Evolutionary conservation across 345 rosid genomes (phyloP).

Genomic region (Luvunga scandens): DNA sequence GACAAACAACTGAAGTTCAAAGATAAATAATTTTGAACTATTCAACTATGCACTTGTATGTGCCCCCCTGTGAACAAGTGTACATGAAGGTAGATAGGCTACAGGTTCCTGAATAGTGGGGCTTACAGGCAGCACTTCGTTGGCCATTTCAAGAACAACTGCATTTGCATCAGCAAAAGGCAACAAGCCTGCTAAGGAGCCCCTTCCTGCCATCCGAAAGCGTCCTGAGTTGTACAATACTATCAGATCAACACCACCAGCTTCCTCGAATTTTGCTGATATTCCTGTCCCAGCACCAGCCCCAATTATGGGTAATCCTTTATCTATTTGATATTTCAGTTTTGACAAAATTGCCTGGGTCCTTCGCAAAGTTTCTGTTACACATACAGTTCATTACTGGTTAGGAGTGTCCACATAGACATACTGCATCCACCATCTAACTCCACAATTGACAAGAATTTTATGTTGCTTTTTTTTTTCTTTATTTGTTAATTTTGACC

Average conservation of each 20-base stretch:
- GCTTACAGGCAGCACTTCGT: conserved; percentile 92
- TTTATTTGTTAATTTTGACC: background rate
- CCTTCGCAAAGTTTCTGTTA: conserved; percentile 70
- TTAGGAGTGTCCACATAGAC: conserved; percentile 14
- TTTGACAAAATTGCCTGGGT: conserved; percentile 62
- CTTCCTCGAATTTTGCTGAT: conserved; percentile 98
- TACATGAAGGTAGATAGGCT: background rate
- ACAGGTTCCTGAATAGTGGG: background rate
- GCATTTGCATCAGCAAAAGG: conserved; percentile 98
- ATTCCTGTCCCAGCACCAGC: conserved; percentile 99
- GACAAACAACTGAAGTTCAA: background rate
- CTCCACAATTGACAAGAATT: conserved; percentile 2
- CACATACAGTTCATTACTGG: conserved; percentile 10
- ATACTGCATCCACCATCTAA: conserved; percentile 13
- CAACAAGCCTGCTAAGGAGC: conserved; percentile 87
- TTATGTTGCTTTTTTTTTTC: background rate
- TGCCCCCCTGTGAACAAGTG: background rate
- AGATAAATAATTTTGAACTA: background rate
- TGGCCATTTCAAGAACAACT: conserved; percentile 84
- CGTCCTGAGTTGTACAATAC: conserved; percentile 92
- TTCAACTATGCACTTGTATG: background rate
- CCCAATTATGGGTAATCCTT: conserved; percentile 80
- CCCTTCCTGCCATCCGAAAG: conserved; percentile 98
- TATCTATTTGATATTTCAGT: conserved; percentile 62
- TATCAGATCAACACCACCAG: conserved; percentile 92